A percentile compares a stretch with the other conserved stretches of the same genome.
phyloP scores from a whole-genome alignment of 768 basidiomycete species.

The Lyophyllum shimeji region DNA sequence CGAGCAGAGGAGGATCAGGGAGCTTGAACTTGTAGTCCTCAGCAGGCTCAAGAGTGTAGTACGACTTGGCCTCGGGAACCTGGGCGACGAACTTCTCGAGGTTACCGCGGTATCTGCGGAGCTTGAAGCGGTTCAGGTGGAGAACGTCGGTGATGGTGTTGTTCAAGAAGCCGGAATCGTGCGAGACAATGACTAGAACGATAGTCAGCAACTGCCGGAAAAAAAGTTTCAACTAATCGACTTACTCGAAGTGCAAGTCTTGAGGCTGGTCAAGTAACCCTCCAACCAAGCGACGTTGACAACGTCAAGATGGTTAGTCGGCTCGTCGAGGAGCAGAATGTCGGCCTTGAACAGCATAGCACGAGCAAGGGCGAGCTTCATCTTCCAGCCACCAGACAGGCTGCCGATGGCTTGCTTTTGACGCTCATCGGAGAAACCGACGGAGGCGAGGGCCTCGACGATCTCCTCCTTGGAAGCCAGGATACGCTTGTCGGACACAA shows the following conservation, averaged over 20 bases:
- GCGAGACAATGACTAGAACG: constrained; percentile 85
- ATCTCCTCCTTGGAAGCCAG: constrained; percentile 67
- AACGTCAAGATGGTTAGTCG: constrained; percentile 96
- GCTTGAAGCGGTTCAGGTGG: constrained; percentile 97
- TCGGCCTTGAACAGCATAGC: constrained; percentile 99
- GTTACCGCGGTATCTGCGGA: constrained; percentile 93
- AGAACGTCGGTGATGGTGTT: constrained; percentile 98
- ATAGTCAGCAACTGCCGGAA: constrained; percentile 9
- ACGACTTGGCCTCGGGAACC: constrained; percentile 96
- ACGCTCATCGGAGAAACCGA: constrained; percentile 89
- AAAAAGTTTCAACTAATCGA: constrained; percentile 13
- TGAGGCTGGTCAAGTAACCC: constrained; percentile 85
- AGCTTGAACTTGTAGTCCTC: constrained; percentile 99
- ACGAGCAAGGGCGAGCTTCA: constrained; percentile 97
- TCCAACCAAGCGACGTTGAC: constrained; percentile 98
- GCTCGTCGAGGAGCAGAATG: constrained; percentile 94
- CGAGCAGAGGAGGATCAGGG: constrained; percentile 93
- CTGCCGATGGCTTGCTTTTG: constrained; percentile 85
- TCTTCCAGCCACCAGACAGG: constrained; percentile 99
- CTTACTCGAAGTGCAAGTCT: constrained; percentile 88
- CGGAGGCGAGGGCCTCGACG: constrained; percentile 80
- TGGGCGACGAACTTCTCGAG: constrained; percentile 91
- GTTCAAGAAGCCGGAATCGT: constrained; percentile 97
- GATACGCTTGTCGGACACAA: constrained; percentile 82
- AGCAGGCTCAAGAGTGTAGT: constrained; percentile 93